Percentiles rank a stretch among this genome's conserved stretches.
phyloP scores from a whole-genome alignment of 2,329 filamentous ascomycete species.

The Zymoseptoria passerinii region DNA sequence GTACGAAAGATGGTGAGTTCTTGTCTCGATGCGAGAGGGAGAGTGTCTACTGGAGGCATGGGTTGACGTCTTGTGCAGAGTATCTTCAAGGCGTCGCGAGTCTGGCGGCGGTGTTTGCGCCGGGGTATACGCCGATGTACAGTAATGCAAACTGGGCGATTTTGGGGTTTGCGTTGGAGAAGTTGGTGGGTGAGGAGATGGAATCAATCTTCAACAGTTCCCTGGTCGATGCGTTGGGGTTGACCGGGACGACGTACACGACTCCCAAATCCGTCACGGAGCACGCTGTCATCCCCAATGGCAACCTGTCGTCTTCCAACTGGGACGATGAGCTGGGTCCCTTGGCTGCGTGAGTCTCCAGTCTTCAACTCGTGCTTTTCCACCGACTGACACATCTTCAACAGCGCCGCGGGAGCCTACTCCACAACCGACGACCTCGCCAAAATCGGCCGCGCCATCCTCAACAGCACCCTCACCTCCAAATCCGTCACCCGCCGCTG shows the following conservation, averaged over 20 bases:
- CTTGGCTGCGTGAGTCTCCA: constrained; percentile 33
- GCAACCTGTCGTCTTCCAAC: constrained; percentile 6
- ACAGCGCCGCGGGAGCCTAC: constrained; percentile 9
- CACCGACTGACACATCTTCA: constrained; percentile 16
- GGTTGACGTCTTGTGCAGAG: neutral
- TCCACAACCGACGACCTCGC: constrained; percentile 16
- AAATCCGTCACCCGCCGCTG: constrained; percentile 36
- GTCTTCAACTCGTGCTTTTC: constrained; percentile 32
- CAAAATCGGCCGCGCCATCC: constrained; percentile 35
- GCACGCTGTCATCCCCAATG: constrained; percentile 8
- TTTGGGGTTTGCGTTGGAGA: constrained; percentile 9
- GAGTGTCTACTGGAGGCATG: neutral
- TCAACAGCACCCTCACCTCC: constrained; percentile 36
- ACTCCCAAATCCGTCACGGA: constrained; percentile 5
- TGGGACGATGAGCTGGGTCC: constrained; percentile 24
- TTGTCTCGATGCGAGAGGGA: too few species aligned
- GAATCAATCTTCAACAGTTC: constrained; percentile 8
- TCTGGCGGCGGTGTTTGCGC: constrained; percentile 11
- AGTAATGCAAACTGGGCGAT: constrained; percentile 16
- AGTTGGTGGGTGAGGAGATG: neutral
- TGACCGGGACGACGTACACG: constrained; percentile 10
- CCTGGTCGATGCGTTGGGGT: constrained; percentile 8
- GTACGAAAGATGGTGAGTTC: constrained; percentile 2
- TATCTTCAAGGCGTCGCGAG: constrained; percentile 5
- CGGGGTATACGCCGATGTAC: constrained; percentile 13